phyloP scores from a whole-genome alignment of 306 rosid species.

The Quercus ilex region DNA sequence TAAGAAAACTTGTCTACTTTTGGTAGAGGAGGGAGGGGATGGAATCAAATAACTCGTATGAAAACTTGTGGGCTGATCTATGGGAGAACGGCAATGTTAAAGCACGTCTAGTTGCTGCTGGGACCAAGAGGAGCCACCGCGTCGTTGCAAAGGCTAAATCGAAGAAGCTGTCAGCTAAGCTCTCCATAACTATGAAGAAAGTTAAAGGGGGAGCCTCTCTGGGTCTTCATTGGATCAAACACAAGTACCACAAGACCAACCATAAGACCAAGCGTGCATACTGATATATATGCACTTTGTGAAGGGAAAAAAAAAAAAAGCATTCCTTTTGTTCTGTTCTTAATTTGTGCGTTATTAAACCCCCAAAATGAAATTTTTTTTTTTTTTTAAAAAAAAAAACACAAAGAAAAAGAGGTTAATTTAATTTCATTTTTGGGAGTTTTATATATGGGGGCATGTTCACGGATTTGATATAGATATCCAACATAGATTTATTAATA shows the following conservation, averaged over 20 bases:
- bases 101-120: not conserved
- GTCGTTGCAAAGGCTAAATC: conserved; percentile 15
- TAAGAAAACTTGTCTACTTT: not conserved
- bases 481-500: too few relatives aligned
- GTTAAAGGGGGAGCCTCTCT: conserved; percentile 41
- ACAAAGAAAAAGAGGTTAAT: too few relatives aligned
- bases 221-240: conserved; percentile 45
- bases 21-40: not conserved
- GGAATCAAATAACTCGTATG: not conserved
- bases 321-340: too few relatives aligned
- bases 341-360: too few relatives aligned
- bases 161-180: conserved; percentile 34
- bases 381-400: too few relatives aligned
- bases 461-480: too few relatives aligned
- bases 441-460: too few relatives aligned
- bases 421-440: too few relatives aligned
- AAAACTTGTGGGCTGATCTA: conserved; percentile 37
- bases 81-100: conserved; percentile 21
- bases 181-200: conserved; percentile 36
- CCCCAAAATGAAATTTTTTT: too few relatives aligned
- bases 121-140: not conserved
- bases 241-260: conserved; percentile 26
- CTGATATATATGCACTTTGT: too few relatives aligned
- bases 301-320: too few relatives aligned
- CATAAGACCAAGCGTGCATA: not conserved